phyloP scores from a whole-genome alignment of 352 stramenopile genomes.

The Pythium coloratum region DNA sequence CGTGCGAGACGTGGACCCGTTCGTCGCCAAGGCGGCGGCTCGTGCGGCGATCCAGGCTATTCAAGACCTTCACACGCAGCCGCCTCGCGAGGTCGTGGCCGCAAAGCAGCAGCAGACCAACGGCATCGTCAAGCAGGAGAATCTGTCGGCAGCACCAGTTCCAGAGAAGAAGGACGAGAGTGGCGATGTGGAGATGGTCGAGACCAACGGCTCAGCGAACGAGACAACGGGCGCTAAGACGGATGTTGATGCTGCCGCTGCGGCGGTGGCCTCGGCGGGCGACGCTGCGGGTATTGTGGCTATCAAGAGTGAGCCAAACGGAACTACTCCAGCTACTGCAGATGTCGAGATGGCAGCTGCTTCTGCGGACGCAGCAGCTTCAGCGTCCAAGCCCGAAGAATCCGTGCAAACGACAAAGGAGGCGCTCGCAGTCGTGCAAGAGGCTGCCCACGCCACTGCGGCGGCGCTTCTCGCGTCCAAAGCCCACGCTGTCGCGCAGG shows the following conservation, averaged over 20 bases:
- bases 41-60: slow-evolving; percentile 64
- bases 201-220: slow-evolving; percentile 6
- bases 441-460: slow-evolving; percentile 61
- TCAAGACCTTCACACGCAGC: slow-evolving; percentile 60
- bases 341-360: slow-evolving; percentile 43
- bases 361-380: neutral
- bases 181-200: slow-evolving; percentile 19
- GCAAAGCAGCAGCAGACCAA: neutral
- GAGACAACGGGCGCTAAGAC: slow-evolving; percentile 12
- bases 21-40: slow-evolving; percentile 70
- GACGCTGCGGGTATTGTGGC: slow-evolving; percentile 42
- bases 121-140: slow-evolving; percentile 8
- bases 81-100: slow-evolving; percentile 8
- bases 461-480: slow-evolving; percentile 57
- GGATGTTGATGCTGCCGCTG: slow-evolving; percentile 39
- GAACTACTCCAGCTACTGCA: slow-evolving; percentile 10
- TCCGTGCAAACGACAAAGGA: slow-evolving; percentile 43
- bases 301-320: slow-evolving; percentile 26
- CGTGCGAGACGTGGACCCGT: slow-evolving; percentile 59
- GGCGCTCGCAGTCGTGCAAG: slow-evolving; percentile 55
- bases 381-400: neutral
- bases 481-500: slow-evolving; percentile 46
- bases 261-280: slow-evolving; percentile 39
- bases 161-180: slow-evolving; percentile 8
- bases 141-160: neutral